Evolutionary conservation across 2,329 filamentous ascomycete genomes (phyloP), one percentile per base, ranked within the genome.

Genomic region (Metarhizium humberi): DNA sequence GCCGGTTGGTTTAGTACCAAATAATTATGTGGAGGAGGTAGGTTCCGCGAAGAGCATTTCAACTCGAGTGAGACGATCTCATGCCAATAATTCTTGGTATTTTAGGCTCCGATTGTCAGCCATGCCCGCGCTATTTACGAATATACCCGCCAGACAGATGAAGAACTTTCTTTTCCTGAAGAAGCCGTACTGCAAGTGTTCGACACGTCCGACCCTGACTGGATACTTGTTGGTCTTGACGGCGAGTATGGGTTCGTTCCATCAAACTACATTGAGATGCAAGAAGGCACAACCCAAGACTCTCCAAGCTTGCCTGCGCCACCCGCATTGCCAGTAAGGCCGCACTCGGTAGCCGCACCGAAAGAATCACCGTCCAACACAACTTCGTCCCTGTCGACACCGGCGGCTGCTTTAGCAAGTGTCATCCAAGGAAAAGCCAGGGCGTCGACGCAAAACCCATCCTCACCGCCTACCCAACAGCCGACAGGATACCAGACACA

Each of bases 81-180:
- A 51, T 54, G 40, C 16, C 32, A n/a, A 38, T 40, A 2, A 25
- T 38, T 46, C 10, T 20, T 45, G 42, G 30, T 30, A 14, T 16
- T 6, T 54, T 62, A 90, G 85, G 86, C 86, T 56, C 75, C 79
- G 64, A 81, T 88, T 29, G 71, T 82, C 58, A 76, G 82, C 58
- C 79, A 86, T 62, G 94, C 92, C 51, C 91, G 87, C 70, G 90
- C 94, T n/a, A 81, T 97, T n/a, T 99, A 92, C 76, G 94, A 99
- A 71, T 99, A 99, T 71, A 89, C 89, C 52, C 84, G 92, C 64
- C 94, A 99, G 74, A 99, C 94, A 29, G 94, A 99, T 67, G 94
- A 99, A 72, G 94, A 99, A 73, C 78, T 99, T 10, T 97, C 92
- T 29, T 97, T 99, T 68, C 82, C 89, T 51, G 94, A 99, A 75